Evolutionary conservation across 2,329 filamentous ascomycete species (phyloP), one percentile per base, ranked within the genome.

Genomic region (Coniochaeta sp.): DNA sequence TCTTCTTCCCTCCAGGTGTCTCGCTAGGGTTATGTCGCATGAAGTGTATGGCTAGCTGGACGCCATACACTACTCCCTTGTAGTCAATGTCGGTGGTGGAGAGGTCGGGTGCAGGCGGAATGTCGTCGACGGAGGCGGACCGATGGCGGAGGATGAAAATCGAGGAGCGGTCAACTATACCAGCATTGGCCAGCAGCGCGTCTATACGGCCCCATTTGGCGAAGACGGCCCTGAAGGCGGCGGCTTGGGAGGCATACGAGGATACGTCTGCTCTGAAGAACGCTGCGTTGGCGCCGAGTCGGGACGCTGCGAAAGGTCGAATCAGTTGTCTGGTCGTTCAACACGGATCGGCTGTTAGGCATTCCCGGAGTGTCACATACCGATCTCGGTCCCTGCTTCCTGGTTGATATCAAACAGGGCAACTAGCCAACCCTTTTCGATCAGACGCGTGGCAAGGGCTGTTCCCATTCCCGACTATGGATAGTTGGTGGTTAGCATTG

Each of bases 11-110:
- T 2, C 76, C 77, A 0, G 73, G 73, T 0, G 65, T 67, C 2
- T 60, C 81, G 47, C 14, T 17, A 6, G 47, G 47, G 47, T 52
- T 82, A 60, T 80, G 74, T 14, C 79, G 72, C 80, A 82, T 82
- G 66, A 81, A 83, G 63, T 83, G 79, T 10, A 76, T 77, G 1
- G 81, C 78, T 9, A 82, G 70, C 59, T 75, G 73, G 1, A 74
- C 77, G 4, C 79, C 78, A 59, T 81, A 81, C 0, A 82, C 66
- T 1, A 83, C 73, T 3, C 77, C 77, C 65, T 82, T 82, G 68
- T 77, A 78, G 65, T 79, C 74, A n/a, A 81, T 68, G 63, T 83
- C 79, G 1, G 79, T 81, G 58, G 74, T 76, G 0, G 65, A 59
- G 3, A 79, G 64, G 62, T 81, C 73, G 0, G 79, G 80, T 61